Evolutionary conservation across 306 rosid genomes (phyloP).

Genomic region (Dryas octopetala): DNA sequence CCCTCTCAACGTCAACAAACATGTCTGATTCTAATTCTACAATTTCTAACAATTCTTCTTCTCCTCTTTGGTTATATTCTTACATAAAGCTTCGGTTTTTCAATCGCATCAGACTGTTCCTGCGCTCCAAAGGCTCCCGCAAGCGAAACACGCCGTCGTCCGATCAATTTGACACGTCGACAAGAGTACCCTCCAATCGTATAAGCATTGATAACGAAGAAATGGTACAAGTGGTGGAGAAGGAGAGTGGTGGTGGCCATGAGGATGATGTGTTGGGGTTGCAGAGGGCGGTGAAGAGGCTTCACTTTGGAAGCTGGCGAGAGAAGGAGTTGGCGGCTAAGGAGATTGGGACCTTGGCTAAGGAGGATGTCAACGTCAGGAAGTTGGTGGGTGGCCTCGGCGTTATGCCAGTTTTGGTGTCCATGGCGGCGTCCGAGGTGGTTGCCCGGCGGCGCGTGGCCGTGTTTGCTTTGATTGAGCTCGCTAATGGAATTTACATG

Average conservation of each 20-base stretch:
- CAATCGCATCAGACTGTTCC: constrained; percentile 60
- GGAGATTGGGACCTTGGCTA: constrained; percentile 63
- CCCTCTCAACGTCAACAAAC: constrained; percentile 32
- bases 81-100: constrained; percentile 69
- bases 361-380: constrained; percentile 57
- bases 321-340: constrained; percentile 75
- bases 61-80: constrained; percentile 55
- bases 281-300: constrained; percentile 80
- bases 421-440: constrained; percentile 58
- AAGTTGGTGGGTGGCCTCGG: constrained; percentile 78
- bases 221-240: constrained; percentile 30
- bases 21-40: constrained; percentile 36
- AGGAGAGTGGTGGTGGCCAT: constrained; percentile 9
- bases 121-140: constrained; percentile 56
- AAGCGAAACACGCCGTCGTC: constrained; percentile 39
- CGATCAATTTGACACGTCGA: constrained; percentile 28
- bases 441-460: constrained; percentile 46
- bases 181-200: not conserved
- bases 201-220: constrained; percentile 20
- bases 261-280: constrained; percentile 41
- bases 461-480: constrained; percentile 55
- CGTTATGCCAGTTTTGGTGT: constrained; percentile 78
- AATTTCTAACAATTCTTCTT: constrained; percentile 34
- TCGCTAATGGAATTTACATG: constrained; percentile 81
- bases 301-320: constrained; percentile 86